These are phyloP conservation scores for Termitomyces sp. DNA, from an alignment of 1,284 basidiomycete genomes.

Conservation along the genomic window DNA sequence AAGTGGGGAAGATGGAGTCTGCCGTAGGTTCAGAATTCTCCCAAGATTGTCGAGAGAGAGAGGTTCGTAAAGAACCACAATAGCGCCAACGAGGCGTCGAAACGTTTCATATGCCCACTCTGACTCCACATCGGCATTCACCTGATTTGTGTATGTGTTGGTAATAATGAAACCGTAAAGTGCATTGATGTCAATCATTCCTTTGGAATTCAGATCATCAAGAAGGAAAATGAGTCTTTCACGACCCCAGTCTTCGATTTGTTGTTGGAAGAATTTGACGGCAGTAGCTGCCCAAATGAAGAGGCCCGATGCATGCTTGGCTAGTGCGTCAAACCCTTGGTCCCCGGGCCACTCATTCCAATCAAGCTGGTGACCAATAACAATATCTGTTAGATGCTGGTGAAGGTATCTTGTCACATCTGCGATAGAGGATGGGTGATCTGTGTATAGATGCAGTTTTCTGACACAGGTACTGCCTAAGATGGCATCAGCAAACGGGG, in stretches of 20 bases:
- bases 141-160: not conserved
- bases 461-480: not conserved
- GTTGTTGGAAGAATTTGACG: constrained; percentile 6
- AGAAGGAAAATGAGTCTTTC: constrained; percentile 9
- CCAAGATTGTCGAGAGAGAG: constrained; percentile 6
- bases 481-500: constrained; percentile 5
- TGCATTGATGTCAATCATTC: constrained; percentile 8
- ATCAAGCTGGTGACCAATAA: not conserved
- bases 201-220: constrained; percentile 6
- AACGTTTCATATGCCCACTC: constrained; percentile 5
- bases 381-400: not conserved
- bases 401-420: no score
- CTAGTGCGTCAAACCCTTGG: constrained; percentile 7
- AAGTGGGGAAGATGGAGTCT: not conserved
- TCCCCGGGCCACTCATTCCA: constrained; percentile 13
- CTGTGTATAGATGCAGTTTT: constrained; percentile 13
- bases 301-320: constrained; percentile 11
- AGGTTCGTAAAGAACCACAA: constrained; percentile 10
- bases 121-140: not conserved
- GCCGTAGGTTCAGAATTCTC: constrained; percentile 4
- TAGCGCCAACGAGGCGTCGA: constrained; percentile 11
- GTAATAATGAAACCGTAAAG: constrained; percentile 7
- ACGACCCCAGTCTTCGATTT: constrained; percentile 3
- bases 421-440: no score
- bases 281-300: constrained; percentile 20